Conservation (phyloP, 805 yeast genomes). For the Hanseniaspora vineae region DNA sequence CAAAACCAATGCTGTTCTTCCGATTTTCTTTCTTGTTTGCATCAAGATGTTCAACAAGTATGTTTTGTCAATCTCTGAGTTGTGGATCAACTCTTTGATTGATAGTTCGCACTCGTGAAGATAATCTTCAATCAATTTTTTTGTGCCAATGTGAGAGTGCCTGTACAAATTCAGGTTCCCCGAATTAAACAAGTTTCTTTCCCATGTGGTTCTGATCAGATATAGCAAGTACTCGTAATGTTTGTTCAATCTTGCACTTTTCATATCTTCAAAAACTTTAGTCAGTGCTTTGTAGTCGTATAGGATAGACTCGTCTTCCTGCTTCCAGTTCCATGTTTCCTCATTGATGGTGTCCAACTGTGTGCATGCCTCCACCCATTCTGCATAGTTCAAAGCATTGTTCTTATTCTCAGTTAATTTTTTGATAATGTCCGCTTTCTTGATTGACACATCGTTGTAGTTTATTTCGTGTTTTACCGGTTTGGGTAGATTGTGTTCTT, state of each 20-base stretch:
- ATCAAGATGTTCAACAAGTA: conserved; percentile 66
- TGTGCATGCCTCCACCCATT: conserved; percentile 57
- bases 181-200: conserved; percentile 75
- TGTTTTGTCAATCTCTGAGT: conserved; percentile 42
- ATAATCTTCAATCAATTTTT: conserved; percentile 69
- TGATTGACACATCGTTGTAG: conserved; percentile 5
- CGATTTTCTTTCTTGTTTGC: conserved; percentile 83
- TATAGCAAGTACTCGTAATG: conserved; percentile 56
- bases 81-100: conserved; percentile 11
- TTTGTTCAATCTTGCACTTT: conserved; percentile 39
- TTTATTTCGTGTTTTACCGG: neutral
- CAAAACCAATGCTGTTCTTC: conserved; percentile 86
- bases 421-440: conserved; percentile 25
- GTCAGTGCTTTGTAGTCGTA: conserved; percentile 61
- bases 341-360: conserved; percentile 47
- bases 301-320: conserved; percentile 40
- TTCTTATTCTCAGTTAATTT: conserved; percentile 31
- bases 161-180: conserved; percentile 69
- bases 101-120: conserved; percentile 60
- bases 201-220: conserved; percentile 72
- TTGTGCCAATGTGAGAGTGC: conserved; percentile 78
- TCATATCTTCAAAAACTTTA: conserved; percentile 40
- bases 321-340: conserved; percentile 64
- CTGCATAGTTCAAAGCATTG: conserved; percentile 37
- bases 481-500: neutral